phyloP scores from a whole-genome alignment of 805 yeast genomes.

The Candida bentonensis region DNA sequence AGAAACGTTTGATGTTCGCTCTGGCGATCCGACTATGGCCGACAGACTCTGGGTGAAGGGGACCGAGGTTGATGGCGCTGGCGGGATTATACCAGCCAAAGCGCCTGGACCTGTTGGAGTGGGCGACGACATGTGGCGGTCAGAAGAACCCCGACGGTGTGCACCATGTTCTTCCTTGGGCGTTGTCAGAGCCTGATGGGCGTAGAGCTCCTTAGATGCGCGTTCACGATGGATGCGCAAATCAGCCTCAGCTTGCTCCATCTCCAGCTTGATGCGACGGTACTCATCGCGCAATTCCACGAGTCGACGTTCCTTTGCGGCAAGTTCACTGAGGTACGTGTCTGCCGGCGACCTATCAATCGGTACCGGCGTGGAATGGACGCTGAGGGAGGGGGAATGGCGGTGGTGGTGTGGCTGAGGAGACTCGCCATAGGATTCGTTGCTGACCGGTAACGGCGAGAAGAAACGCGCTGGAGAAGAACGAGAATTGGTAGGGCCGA shows the following conservation, averaged over 20 bases:
- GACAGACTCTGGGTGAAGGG: neutral
- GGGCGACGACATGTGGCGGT: neutral
- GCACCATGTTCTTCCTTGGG: neutral
- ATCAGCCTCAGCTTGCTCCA: constrained; percentile 20
- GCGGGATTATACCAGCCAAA: no score
- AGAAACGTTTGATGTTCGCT: neutral
- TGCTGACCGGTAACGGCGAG: neutral
- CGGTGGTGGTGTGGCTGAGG: neutral
- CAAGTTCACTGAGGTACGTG: constrained; percentile 18
- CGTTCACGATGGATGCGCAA: constrained; percentile 7
- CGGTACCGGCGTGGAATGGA: neutral
- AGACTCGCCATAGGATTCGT: neutral
- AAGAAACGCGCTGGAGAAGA: neutral
- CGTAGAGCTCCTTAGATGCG: neutral
- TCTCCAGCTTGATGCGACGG: constrained; percentile 13
- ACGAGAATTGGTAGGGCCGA: neutral
- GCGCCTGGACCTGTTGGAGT: neutral
- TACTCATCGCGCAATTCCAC: constrained; percentile 20
- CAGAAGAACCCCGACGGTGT: neutral
- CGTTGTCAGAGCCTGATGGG: neutral
- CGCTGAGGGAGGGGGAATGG: neutral
- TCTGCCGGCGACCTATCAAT: constrained; percentile 3
- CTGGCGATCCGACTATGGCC: neutral
- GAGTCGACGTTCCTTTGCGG: constrained; percentile 21
- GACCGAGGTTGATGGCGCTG: no score